Evolutionary conservation across 805 yeast species (phyloP), one percentile per base, ranked within the genome.

Genomic region (Candida coquimbonensis): DNA sequence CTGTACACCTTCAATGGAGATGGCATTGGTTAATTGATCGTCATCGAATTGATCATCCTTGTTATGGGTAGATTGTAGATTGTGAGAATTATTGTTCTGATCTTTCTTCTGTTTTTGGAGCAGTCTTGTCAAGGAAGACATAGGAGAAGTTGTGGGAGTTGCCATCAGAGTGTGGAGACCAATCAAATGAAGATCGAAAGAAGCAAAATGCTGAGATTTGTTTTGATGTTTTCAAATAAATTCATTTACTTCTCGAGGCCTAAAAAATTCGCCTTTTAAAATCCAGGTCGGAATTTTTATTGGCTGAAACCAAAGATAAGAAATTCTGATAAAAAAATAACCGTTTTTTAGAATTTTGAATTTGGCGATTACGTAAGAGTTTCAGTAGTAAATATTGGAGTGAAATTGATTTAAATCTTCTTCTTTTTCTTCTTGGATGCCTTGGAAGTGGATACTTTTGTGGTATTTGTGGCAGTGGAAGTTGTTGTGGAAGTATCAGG

Each of bases 1-100:
- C 31, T 56, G 61, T 9, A 59, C 59, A 11, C 63, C 63, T 34
- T 59, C 63, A 26, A 59, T 59, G 19, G 63, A 59, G 14, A 58
- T 57, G 1, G 61, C 52, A 34, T 51, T 49, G 5, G 59, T 48
- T 11, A 59, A 40, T 6, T 42, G 57, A 11, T 48, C 50, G 24
- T 53, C 56, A 26, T 40, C 51, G 9, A 47, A 42, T 35, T 33
- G 12, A 36, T 33, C 50, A 8, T 38, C 37, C 41, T 40, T 33
- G 6, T 34, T 17, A 5, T 37, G 42, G 7, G 37, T 32, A 19
- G 32, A 17, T 33, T 34, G 46, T 27, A 44, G 11, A 42, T 31
- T 53, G 45, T 26, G 42, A n/a, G 36, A 38, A n/a, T 9, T 17
- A 11, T 9, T 9, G 21, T 16, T 8, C 21, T 34, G 48, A 36